A percentile compares a stretch with the other conserved stretches of the same genome.
phyloP scores from a whole-genome alignment of 1,284 basidiomycete species.

The Ceratobasidium sp. region DNA sequence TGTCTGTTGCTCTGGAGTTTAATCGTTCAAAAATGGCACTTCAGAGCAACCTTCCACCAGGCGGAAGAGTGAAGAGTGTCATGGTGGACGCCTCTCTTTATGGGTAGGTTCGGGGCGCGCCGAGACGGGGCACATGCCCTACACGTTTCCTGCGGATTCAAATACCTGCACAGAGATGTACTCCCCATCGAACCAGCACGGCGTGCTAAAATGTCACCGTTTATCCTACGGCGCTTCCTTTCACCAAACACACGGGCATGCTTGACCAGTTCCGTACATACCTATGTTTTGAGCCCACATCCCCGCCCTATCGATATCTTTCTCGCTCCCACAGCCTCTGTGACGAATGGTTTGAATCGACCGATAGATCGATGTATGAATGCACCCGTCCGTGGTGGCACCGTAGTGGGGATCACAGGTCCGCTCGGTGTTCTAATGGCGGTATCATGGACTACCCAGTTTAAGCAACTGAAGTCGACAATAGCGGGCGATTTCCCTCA shows the following conservation, averaged over 20 bases:
- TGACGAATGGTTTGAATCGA: background rate
- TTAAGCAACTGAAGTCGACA: background rate
- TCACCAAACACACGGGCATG: background rate
- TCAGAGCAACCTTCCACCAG: no score
- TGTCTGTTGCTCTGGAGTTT: no score
- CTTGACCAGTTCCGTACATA: background rate
- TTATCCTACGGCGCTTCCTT: slow-evolving; percentile 12
- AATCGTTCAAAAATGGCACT: no score
- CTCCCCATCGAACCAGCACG: background rate
- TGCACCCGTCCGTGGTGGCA: background rate
- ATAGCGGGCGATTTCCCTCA: background rate
- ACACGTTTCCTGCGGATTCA: background rate
- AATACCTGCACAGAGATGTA: background rate
- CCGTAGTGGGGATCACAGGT: background rate
- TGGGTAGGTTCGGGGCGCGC: no score
- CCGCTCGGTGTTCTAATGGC: background rate
- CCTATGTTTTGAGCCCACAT: background rate
- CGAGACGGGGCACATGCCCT: background rate
- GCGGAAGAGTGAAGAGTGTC: no score
- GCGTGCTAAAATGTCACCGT: slow-evolving; percentile 7
- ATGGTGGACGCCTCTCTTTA: no score
- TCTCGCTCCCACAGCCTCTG: slow-evolving; percentile 1
- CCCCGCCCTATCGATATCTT: background rate
- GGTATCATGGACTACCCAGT: background rate
- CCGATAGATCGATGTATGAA: background rate